Evolutionary conservation across 495 filamentous ascomycete species (phyloP), one percentile per base, ranked within the genome.

Genomic region (Podospora didyma): DNA sequence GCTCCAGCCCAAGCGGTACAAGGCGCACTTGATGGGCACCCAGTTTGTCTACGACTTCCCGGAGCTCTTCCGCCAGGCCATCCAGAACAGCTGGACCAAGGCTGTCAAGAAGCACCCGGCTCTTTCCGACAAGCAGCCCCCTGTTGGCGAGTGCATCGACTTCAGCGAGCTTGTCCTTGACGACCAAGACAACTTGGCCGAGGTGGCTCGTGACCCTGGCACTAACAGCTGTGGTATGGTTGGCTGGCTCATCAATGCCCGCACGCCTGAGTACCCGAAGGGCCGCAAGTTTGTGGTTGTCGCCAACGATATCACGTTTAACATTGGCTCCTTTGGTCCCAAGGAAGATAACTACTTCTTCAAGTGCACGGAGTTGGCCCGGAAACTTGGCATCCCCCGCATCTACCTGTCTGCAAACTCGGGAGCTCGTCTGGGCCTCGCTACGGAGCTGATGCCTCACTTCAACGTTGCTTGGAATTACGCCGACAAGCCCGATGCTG

Each of bases 1-100:
- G 87, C 79, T 97, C 59, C 94, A 98, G 76, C 94, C 94, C 58
- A 98, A 97, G 84, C 84, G 94, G 56, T 97, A 97, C 86, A 97
- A 95, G 85, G 94, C 94, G 49, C 94, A 98, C 73, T 70, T 98
- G 53, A 97, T 97, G 92, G 94, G 94, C 62, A 98, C 94, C 17
- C 94, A 98, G 71, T 98, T 96, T 62, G 95, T 96, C 56, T 98
- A 98, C 71, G 94, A 98, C 78, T 98, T 98, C 89, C 94, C 94
- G 7, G 95, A 98, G 79, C 86, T 98, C 31, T 98, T 98, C 88
- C 83, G 94, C 67, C 94, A 97, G 73, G 93, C 94, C 41, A 89
- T 96, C 74, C 91, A 97, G 75, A 97, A 96, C 78, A 89, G 84
- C 79, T 98, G 94, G 94, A 76, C 77, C 62, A 84, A 85, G 69